Base-by-base conservation (phyloP, 192 early-diverging fungal genomes). In the Phycomyces nitens region DNA sequence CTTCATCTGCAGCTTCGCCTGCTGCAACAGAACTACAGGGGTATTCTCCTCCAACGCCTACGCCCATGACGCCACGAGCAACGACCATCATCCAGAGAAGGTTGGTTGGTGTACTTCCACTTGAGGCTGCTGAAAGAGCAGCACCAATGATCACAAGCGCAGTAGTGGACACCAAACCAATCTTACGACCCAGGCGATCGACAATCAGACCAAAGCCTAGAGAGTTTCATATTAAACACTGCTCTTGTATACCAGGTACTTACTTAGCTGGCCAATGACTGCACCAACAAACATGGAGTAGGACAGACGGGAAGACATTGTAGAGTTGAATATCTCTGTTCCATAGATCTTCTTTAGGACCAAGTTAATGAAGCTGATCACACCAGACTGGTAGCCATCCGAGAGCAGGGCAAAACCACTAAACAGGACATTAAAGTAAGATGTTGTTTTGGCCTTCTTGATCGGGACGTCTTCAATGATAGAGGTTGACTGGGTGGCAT, bases 341-440 rank as follows among this genome's bases (percentile, higher is more conserved):
- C 73, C 73, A 27, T 84, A 84, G 38, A 77, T 72, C 51, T 75
- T 73, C 18, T 58, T 68, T 34, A 81, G 71, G 38, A 76, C 68
- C 15, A 80, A 66, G 50, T 81, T 81, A 57, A 79, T 65, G 41
- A 81, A 71, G 16, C 72, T 77, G 27, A 84, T 75, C 20, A 84
- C 72, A 58, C 78, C 78, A 47, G 74, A 76, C 43, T 84, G 82
- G 57, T 84, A 84, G 23, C 82, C 82, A 75, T 81, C 80, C 0
- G 80, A 81, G 29, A 81, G 53, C 15, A 84, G 64, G 0, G 82
- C 82, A 43, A 75, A 64, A 14, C 72, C 75, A 58, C 65, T 60
- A 18, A 66, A 77, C 8, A 77, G 0, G 12, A 66, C 61, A 24
- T 56, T 73, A 49, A 66, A 73, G 44, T 59, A 58, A 18, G 71